Base-by-base conservation (phyloP, 2,329 filamentous ascomycete genomes). In the Alternaria triticina region DNA sequence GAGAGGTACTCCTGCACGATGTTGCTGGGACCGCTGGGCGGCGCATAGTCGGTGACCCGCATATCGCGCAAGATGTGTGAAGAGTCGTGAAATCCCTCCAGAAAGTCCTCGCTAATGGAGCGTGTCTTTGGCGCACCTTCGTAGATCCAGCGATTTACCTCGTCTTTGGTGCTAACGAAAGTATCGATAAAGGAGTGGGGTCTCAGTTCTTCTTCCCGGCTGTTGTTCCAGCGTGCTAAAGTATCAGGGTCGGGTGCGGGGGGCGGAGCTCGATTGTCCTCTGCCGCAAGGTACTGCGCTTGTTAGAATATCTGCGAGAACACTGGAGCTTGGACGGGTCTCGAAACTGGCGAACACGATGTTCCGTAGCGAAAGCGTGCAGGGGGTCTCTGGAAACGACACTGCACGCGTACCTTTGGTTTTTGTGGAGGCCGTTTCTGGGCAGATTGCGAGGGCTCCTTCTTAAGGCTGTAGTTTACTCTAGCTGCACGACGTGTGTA, bases 1-100 rank as follows among this genome's bases (percentile, higher is more conserved):
- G 75, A 76, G 13, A 78, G 64, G 36, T 77, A 80, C 57, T 79
- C 77, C 54, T 79, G 64, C 12, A 80, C 77, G 10, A 79, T 78
- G 51, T 77, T 74, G 64, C 74, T 76, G 45, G 70, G 60, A 8
- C 71, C 67, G 33, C 72, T 72, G 9, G 67, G 58, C 15, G 61
- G 33, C 36, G 33, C 44, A 22, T 70, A 72, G 17, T 66, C 69
- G 15, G 70, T 40, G 17, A 57, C 66, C 22, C 69, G 71, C 74
- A 74, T 75, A 13, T 61, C 27, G 45, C 36, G 28, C 22, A 27
- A 63, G 9, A 25, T 9, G 12, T 47, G 25, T 4, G 55, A 49
- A 6, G 55, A 54, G 13, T 23, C 12, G 15, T 28, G 10, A 8
- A 22, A 27, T 28, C 2, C 49, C 46, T 23, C 62, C 59, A 15